phyloP scores from a whole-genome alignment of 129 eudicot species.

The Pseudognaphalium luteoalbum region DNA sequence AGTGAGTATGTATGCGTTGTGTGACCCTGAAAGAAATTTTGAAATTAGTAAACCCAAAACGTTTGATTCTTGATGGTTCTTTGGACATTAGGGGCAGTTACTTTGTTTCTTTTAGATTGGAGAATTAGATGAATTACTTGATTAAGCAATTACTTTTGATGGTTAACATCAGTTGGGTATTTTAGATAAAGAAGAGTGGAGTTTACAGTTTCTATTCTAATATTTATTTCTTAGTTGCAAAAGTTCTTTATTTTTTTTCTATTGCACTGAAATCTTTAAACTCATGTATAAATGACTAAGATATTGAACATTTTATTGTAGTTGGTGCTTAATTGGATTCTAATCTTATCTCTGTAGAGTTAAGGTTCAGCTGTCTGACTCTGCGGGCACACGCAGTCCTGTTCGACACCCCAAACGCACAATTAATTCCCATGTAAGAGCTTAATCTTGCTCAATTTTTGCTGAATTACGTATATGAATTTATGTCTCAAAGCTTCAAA shows the following conservation, averaged over 20 bases:
- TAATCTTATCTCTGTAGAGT: constrained; percentile 45
- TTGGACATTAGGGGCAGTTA: constrained; percentile 12
- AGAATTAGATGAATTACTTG: neutral
- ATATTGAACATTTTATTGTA: neutral
- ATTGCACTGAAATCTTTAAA: neutral
- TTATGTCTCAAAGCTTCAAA: constrained; percentile 26
- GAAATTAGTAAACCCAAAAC: neutral
- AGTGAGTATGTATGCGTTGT: neutral
- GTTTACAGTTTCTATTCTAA: neutral
- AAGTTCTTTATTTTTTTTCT: neutral
- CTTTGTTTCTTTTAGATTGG: constrained; percentile 8
- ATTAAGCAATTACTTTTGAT: constrained; percentile 9
- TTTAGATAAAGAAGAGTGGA: neutral
- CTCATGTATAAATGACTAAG: neutral
- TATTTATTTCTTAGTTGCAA: neutral
- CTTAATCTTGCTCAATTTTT: constrained; percentile 5
- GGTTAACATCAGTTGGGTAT: neutral
- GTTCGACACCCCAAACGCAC: constrained; percentile 63
- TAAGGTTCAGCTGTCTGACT: constrained; percentile 91
- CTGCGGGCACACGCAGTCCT: constrained; percentile 88
- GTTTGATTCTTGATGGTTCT: constrained; percentile 20
- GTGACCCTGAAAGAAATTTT: constrained; percentile 4
- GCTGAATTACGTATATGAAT: constrained; percentile 1
- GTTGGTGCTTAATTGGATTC: constrained; percentile 13
- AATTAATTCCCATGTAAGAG: constrained; percentile 60